Conservation (phyloP, 2,329 filamentous ascomycete species). For the Monilinia polystroma region DNA sequence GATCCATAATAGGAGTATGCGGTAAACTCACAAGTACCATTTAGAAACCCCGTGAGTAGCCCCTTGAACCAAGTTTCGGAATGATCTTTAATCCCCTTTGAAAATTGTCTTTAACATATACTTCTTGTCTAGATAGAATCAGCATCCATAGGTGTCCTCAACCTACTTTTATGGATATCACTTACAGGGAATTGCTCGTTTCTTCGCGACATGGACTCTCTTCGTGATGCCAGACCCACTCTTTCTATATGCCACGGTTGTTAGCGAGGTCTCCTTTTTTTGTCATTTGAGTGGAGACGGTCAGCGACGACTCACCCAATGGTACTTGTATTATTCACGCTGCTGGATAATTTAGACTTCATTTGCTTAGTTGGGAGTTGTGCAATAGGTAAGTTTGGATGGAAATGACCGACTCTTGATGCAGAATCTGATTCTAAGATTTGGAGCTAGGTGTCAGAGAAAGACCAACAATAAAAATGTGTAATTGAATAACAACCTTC, state of each 20-base stretch:
- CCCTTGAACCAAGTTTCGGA: background rate
- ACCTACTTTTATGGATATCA: background rate
- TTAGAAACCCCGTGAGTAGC: background rate
- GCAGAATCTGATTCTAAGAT: background rate
- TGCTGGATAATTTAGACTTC: background rate
- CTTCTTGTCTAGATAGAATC: background rate
- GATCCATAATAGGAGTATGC: background rate
- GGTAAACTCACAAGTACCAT: background rate
- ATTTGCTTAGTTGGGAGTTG: background rate
- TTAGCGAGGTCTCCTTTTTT: conserved; percentile 13
- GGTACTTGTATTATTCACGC: background rate
- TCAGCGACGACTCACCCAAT: background rate
- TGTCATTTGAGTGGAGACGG: too few relatives aligned
- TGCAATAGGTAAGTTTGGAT: too few relatives aligned
- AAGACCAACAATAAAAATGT: background rate
- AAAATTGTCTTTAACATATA: background rate
- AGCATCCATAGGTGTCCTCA: background rate
- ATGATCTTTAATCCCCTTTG: background rate
- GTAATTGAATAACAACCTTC: background rate
- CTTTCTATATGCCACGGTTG: background rate
- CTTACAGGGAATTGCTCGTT: background rate
- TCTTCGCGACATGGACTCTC: conserved; percentile 1
- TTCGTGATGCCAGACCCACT: conserved; percentile 2
- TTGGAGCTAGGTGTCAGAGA: background rate
- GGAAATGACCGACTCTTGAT: background rate